A percentile compares a stretch with the other conserved stretches of the same genome.
phyloP scores from a whole-genome alignment of 2,329 filamentous ascomycete genomes.

The Xylaria sp. region DNA sequence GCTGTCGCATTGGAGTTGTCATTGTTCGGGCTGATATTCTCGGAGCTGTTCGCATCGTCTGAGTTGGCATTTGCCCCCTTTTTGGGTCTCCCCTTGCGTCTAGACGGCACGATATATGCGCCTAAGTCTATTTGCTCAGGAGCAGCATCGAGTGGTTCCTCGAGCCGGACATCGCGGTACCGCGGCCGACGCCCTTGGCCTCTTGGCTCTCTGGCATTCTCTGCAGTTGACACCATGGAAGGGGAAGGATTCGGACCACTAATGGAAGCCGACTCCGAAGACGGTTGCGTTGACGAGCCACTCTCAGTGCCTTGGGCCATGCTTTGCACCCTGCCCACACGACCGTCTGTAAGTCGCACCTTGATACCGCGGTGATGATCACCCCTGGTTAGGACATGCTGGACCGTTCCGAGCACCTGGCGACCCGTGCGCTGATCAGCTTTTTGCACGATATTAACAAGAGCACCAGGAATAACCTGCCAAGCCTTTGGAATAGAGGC shows the following conservation, averaged over 20 bases:
- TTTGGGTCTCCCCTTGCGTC: constrained; percentile 46
- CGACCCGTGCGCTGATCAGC: constrained; percentile 78
- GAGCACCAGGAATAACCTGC: constrained; percentile 68
- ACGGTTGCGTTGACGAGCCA: constrained; percentile 14
- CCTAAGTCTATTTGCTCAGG: constrained; percentile 59
- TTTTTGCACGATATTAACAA: constrained; percentile 79
- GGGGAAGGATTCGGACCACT: constrained; percentile 18
- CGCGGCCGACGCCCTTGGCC: constrained; percentile 43
- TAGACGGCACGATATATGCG: constrained; percentile 59
- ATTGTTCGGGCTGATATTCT: constrained; percentile 26
- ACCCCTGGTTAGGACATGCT: constrained; percentile 74
- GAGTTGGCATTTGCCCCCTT: constrained; percentile 37
- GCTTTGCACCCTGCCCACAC: constrained; percentile 77
- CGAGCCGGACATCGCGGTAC: constrained; percentile 48
- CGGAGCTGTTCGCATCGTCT: constrained; percentile 25
- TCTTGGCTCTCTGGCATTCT: constrained; percentile 26
- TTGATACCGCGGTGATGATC: constrained; percentile 84
- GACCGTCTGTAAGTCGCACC: constrained; percentile 75
- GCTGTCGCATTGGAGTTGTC: constrained; percentile 15
- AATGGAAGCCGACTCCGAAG: constrained; percentile 29
- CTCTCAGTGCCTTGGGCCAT: constrained; percentile 53
- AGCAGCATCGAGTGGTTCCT: constrained; percentile 52
- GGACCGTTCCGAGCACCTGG: constrained; percentile 73
- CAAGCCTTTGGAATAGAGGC: constrained; percentile 55
- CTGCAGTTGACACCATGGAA: constrained; percentile 6